Percentiles rank a stretch among this genome's conserved stretches.
Evolutionary conservation across 257 asterid species (phyloP).

Genomic region (Penstemon newberryi): DNA sequence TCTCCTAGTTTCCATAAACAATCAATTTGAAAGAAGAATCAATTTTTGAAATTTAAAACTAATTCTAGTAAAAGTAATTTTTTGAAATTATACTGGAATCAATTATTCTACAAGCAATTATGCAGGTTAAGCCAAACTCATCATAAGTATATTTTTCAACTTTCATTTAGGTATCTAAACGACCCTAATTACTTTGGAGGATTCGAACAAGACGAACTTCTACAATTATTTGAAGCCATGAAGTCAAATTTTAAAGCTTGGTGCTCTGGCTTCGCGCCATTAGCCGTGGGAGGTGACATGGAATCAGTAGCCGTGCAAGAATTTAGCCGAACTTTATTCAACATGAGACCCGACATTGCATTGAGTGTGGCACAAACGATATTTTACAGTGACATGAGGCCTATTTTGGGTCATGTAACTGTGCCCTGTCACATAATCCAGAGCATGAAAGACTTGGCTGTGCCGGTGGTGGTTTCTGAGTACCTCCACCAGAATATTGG

Average conservation of each 20-base stretch:
- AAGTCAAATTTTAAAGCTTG: constrained; percentile 69
- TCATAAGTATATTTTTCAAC: background rate
- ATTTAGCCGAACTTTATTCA: constrained; percentile 71
- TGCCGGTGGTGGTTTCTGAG: constrained; percentile 69
- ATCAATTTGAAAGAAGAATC: no score
- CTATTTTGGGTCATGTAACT: constrained; percentile 43
- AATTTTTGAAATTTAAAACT: no score
- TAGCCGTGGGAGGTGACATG: constrained; percentile 75
- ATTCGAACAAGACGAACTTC: constrained; percentile 41
- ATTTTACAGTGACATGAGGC: constrained; percentile 50
- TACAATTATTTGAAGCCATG: constrained; percentile 41
- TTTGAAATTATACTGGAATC: no score
- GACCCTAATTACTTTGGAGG: constrained; percentile 38
- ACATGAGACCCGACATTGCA: constrained; percentile 79
- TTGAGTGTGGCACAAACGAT: constrained; percentile 56
- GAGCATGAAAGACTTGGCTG: constrained; percentile 71
- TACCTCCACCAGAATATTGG: constrained; percentile 68
- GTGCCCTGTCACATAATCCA: constrained; percentile 81
- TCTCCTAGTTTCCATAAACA: no score
- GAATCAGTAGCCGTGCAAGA: constrained; percentile 73
- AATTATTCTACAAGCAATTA: no score
- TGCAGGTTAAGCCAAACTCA: no score
- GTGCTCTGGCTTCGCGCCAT: constrained; percentile 70
- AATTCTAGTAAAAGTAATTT: no score
- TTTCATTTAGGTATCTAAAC: constrained; percentile 18